Conservation (phyloP, 2,329 filamentous ascomycete genomes). For the Talaromyces sp. region DNA sequence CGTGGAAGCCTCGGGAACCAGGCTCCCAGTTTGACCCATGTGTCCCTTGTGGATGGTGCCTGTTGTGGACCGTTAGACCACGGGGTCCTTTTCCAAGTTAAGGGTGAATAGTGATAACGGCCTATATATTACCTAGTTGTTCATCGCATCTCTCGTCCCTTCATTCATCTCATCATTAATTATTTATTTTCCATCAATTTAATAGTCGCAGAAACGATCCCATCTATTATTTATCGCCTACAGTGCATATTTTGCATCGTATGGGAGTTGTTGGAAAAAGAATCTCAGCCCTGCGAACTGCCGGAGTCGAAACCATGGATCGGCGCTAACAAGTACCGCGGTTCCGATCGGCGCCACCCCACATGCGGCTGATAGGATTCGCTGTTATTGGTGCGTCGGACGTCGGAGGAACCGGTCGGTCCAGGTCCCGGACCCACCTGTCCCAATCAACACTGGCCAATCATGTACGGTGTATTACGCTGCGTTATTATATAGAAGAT, state of each 20-base stretch:
- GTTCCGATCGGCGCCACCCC: too few relatives aligned
- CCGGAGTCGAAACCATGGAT: background rate
- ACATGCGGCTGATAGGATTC: background rate
- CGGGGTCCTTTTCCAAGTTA: background rate
- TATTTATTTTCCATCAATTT: background rate
- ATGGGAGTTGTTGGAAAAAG: background rate
- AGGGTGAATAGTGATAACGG: background rate
- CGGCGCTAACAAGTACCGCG: background rate
- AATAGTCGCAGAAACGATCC: background rate
- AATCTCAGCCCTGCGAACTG: background rate
- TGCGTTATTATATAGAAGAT: too few relatives aligned
- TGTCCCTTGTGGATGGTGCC: background rate
- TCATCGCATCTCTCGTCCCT: background rate
- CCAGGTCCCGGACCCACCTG: too few relatives aligned
- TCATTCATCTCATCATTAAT: background rate
- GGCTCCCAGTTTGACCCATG: background rate
- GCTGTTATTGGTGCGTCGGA: background rate
- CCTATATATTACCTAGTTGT: background rate
- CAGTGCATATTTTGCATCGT: background rate
- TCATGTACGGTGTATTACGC: too few relatives aligned
- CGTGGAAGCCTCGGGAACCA: background rate
- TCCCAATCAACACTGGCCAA: too few relatives aligned
- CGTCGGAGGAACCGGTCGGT: too few relatives aligned
- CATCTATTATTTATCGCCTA: background rate
- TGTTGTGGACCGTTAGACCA: background rate